Conservation (phyloP, 139 green algal genomes). For the Monoraphidium neglectum region DNA sequence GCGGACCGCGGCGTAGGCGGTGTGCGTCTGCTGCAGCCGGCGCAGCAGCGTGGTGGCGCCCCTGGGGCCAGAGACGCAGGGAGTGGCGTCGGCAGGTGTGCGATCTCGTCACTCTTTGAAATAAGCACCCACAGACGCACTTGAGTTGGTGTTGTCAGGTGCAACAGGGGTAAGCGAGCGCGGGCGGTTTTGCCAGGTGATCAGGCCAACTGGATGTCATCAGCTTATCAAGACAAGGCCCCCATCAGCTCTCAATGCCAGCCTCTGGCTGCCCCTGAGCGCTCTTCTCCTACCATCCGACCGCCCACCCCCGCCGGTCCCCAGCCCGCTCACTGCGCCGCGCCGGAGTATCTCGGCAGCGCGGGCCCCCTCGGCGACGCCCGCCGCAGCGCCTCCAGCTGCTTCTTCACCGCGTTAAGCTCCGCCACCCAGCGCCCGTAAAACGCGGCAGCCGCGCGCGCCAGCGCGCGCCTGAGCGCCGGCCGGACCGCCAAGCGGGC, state of each 20-base stretch:
- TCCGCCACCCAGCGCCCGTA: conserved; percentile 73
- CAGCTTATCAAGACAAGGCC: too few relatives aligned
- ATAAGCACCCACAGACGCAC: too few relatives aligned
- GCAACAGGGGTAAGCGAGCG: too few relatives aligned
- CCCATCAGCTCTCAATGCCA: too few relatives aligned
- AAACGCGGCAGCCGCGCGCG: conserved; percentile 77
- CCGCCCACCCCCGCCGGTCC: not conserved
- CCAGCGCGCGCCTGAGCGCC: conserved; percentile 58
- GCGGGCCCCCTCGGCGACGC: conserved; percentile 60
- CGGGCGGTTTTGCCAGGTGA: too few relatives aligned
- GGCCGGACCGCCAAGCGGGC: conserved; percentile 70
- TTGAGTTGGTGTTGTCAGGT: too few relatives aligned
- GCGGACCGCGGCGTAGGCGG: conserved; percentile 41
- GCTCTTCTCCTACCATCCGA: not conserved
- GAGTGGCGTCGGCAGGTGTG: too few relatives aligned
- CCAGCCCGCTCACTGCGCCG: conserved; percentile 44
- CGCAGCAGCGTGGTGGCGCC: conserved; percentile 59
- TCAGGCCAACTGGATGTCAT: too few relatives aligned
- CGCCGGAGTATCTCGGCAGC: conserved; percentile 72
- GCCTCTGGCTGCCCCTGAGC: too few relatives aligned
- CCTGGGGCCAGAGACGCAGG: conserved; percentile 27
- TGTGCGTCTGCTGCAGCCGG: conserved; percentile 52
- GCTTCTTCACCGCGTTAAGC: conserved; percentile 81
- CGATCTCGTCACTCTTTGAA: too few relatives aligned
- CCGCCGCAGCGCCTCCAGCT: conserved; percentile 71